Conservation (phyloP, 2,329 filamentous ascomycete species). For the Ophiostoma australiae region DNA sequence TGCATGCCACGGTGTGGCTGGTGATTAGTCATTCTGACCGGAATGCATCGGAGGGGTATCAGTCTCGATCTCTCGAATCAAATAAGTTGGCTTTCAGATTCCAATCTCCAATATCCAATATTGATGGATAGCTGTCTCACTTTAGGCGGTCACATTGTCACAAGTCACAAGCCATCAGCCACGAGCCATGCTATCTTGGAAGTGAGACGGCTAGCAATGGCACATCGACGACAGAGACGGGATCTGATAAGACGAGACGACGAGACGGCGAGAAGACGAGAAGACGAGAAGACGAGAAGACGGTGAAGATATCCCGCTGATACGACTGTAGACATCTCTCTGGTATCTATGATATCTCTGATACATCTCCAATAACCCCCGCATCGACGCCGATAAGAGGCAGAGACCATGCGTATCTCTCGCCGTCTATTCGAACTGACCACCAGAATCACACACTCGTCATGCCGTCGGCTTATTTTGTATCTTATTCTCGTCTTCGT, state of each 20-base stretch:
- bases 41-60: not conserved
- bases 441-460: not conserved
- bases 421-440: not conserved
- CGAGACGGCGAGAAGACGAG: not conserved
- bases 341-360: not conserved
- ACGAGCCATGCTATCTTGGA: not conserved
- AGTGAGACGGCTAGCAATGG: not conserved
- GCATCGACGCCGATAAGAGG: not conserved
- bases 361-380: not conserved
- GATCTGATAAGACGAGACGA: constrained; percentile 3
- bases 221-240: not conserved
- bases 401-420: not conserved
- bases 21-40: not conserved
- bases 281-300: not conserved
- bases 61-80: not conserved
- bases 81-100: not conserved
- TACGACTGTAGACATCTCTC: not conserved
- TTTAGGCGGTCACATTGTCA: not conserved
- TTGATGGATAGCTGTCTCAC: not conserved
- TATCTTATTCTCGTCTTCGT: not conserved
- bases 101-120: too few species aligned
- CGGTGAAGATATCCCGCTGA: not conserved
- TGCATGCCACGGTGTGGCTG: constrained; percentile 1
- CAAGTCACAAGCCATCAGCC: not conserved
- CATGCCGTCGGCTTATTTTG: not conserved